Evolutionary conservation across 208 protist genomes (phyloP).

Genomic region (Wallacemonas collosoma): DNA sequence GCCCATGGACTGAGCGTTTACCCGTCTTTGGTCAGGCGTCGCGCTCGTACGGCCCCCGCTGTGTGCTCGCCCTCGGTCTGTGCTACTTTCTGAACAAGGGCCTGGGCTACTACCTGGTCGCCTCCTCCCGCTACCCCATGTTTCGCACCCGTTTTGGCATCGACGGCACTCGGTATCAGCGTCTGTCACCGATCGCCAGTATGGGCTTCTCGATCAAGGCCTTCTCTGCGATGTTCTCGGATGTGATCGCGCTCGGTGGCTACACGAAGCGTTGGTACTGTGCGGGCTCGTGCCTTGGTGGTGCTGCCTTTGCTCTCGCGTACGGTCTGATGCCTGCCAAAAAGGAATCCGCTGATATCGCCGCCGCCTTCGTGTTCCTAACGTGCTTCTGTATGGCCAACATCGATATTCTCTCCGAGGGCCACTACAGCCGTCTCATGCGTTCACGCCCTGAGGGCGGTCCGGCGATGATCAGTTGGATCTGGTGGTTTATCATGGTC

Average conservation of each 20-base stretch:
- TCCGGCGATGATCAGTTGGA: slow-evolving; percentile 33
- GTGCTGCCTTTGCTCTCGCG: slow-evolving; percentile 19
- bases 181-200: slow-evolving; percentile 30
- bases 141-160: slow-evolving; percentile 47
- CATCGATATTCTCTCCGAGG: slow-evolving; percentile 44
- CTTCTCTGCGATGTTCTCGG: slow-evolving; percentile 61
- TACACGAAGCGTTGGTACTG: slow-evolving; percentile 83
- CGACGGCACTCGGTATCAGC: slow-evolving; percentile 44
- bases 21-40: slow-evolving; percentile 11
- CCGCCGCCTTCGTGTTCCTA: slow-evolving; percentile 32
- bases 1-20: slow-evolving; percentile 5
- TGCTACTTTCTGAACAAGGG: slow-evolving; percentile 22
- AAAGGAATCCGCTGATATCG: slow-evolving; percentile 12
- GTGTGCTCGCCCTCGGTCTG: slow-evolving; percentile 14
- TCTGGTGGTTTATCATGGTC: slow-evolving; percentile 35
- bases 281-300: slow-evolving; percentile 41
- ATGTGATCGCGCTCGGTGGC: slow-evolving; percentile 57
- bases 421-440: slow-evolving; percentile 41
- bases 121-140: slow-evolving; percentile 34
- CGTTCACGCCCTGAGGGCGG: slow-evolving; percentile 20
- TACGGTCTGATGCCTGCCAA: slow-evolving; percentile 28
- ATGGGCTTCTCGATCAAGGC: slow-evolving; percentile 76
- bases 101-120: slow-evolving; percentile 17
- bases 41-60: slow-evolving; percentile 5
- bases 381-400: slow-evolving; percentile 25